These are phyloP conservation scores for Barnettozyma salicaria DNA, from an alignment of 805 yeast genomes.

Conservation along the genomic window DNA sequence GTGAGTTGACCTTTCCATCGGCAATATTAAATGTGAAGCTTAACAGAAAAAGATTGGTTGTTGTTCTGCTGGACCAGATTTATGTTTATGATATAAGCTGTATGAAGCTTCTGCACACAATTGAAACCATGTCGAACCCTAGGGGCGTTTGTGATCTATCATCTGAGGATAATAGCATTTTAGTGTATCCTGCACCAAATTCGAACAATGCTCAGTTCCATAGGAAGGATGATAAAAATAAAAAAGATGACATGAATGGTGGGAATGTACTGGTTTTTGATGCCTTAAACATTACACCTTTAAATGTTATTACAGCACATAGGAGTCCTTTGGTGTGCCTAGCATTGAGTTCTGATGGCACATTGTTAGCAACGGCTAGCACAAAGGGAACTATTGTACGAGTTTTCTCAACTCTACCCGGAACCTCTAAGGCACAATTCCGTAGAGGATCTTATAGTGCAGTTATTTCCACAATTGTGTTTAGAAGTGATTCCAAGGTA, in stretches of 20 bases:
- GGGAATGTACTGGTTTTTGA: constrained; percentile 73
- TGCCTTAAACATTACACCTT: constrained; percentile 62
- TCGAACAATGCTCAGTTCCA: constrained; percentile 7
- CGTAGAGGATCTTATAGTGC: constrained; percentile 74
- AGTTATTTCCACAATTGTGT: constrained; percentile 44
- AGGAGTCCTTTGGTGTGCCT: constrained; percentile 66
- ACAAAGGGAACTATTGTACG: constrained; percentile 85
- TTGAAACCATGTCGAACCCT: constrained; percentile 49
- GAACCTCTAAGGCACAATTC: constrained; percentile 60
- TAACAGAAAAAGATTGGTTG: constrained; percentile 77
- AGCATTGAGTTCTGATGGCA: constrained; percentile 68
- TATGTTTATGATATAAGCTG: constrained; percentile 87
- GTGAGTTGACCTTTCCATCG: constrained; percentile 85
- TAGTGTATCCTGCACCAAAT: constrained; percentile 49
- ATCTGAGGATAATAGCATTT: constrained; percentile 41
- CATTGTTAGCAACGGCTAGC: constrained; percentile 81
- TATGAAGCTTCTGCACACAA: constrained; percentile 71
- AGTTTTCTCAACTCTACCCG: constrained; percentile 58
- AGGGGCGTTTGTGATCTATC: constrained; percentile 28
- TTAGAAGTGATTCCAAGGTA: constrained; percentile 43
- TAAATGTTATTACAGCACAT: constrained; percentile 83
- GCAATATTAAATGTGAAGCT: constrained; percentile 64
- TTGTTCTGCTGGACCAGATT: constrained; percentile 73
- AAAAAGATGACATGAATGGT: constrained; percentile 8
- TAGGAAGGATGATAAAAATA: not conserved